These are phyloP conservation scores for Diaporthe aspalathi DNA, from an alignment of 2,329 filamentous ascomycete genomes.

Conservation along the genomic window DNA sequence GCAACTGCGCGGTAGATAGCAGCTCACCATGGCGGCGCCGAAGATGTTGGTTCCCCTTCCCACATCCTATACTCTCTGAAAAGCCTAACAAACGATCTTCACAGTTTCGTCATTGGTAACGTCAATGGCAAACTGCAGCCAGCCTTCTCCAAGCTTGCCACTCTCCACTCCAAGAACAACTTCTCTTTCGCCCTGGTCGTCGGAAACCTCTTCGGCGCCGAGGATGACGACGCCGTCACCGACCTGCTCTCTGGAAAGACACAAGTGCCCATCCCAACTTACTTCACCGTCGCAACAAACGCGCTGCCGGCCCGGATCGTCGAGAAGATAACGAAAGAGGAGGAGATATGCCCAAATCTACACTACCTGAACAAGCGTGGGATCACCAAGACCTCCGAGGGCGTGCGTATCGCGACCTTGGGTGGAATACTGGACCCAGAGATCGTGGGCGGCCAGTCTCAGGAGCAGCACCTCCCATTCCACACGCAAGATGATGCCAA, in stretches of 20 bases:
- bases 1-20: not conserved
- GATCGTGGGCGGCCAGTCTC: conserved; percentile 71
- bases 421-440: conserved; percentile 78
- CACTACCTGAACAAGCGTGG: conserved; percentile 90
- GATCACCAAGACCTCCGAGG: conserved; percentile 89
- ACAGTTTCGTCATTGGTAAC: conserved; percentile 83
- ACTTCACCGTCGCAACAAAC: conserved; percentile 84
- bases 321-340: conserved; percentile 78
- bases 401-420: conserved; percentile 86
- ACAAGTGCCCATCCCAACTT: conserved; percentile 82
- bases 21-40: conserved; percentile 31
- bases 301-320: conserved; percentile 78
- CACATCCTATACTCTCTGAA: too few relatives aligned
- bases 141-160: conserved; percentile 82
- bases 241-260: conserved; percentile 80
- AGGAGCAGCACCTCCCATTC: conserved; percentile 79
- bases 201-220: conserved; percentile 81
- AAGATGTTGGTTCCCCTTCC: conserved; percentile 33
- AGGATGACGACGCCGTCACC: conserved; percentile 67
- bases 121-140: conserved; percentile 82
- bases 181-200: conserved; percentile 88
- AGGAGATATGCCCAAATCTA: conserved; percentile 87
- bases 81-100: conserved; percentile 34
- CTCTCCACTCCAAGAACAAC: conserved; percentile 85
- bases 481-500: conserved; percentile 84